Evolutionary conservation across 2,329 filamentous ascomycete genomes (phyloP), one percentile per base, ranked within the genome.

Genomic region (Neonectria hederae): DNA sequence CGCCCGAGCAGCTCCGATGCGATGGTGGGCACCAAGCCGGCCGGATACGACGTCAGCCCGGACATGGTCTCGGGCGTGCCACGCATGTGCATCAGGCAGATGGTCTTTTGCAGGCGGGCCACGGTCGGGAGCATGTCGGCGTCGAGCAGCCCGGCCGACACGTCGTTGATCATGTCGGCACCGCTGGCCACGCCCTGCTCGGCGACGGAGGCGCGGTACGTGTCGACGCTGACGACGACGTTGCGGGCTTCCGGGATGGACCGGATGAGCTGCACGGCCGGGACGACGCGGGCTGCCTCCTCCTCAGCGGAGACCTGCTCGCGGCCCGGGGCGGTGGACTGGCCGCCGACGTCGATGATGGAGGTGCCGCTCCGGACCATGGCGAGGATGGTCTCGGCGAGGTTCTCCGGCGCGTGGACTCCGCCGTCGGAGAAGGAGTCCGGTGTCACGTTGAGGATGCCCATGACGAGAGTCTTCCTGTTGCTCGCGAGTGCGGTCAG

Each of bases 391-490:
- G 87, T 91, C 13, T 82, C 75, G 13, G 83, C 79, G 26, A 96
- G 83, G 66, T 87, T 83, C 13, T 79, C 74, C 24, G 82, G 74
- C 46, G 81, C 79, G 77, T 94, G 87, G 9, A 83, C 74, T 9
- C 94, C 94, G 57, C 94, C 95, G 75, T 98, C 94, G 1, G 95
- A 98, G 82, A 99, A 99, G 10, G 95, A 98, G 80, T 99, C 95
- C 0, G 95, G 95, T 0, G 96, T 98, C 56, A 97, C 82, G 79
- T 99, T 99, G 49, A 98, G 84, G 68, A 99, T 97, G 59, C 92
- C 92, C 96, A 99, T 99, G 70, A 97, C 81, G 49, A 89, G 88
- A 0, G 95, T 97, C 57, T 82, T 83, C 52, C 90, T 86, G 49
- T 84, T 82, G 7, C 84, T 80, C 32, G 82, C 80, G 30, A 88